phyloP scores from a whole-genome alignment of 768 basidiomycete species.

The Exidia glandulosa region DNA sequence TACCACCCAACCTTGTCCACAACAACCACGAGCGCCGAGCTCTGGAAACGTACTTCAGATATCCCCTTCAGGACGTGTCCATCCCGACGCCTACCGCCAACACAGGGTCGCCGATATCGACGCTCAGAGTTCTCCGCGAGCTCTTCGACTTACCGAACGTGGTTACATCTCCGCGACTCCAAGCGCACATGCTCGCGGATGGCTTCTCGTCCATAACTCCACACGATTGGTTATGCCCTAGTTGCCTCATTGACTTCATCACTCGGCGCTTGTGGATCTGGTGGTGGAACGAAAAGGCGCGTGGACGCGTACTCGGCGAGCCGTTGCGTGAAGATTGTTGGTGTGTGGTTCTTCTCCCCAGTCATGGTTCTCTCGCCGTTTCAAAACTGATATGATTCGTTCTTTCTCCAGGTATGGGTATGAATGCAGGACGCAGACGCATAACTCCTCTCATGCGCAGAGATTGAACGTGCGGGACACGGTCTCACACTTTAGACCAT shows the following conservation, averaged over 20 bases:
- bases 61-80: neutral
- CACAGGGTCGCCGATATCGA: neutral
- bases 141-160: neutral
- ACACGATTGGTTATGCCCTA: neutral
- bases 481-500: no score
- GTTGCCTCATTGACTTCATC: neutral
- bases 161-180: neutral
- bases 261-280: neutral
- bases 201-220: neutral
- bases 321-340: neutral
- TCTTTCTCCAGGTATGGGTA: neutral
- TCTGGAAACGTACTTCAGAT: neutral
- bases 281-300: neutral
- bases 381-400: neutral
- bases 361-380: no score
- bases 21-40: no score
- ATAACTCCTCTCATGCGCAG: neutral
- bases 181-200: neutral
- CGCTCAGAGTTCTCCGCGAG: neutral
- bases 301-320: neutral
- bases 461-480: neutral
- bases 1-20: no score
- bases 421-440: neutral
- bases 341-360: neutral
- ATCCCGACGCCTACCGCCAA: conserved; percentile 11